A percentile compares a stretch with the other conserved stretches of the same genome.
Conservation (phyloP, 108 stramenopile genomes). For the Thalassiosira profunda region DNA sequence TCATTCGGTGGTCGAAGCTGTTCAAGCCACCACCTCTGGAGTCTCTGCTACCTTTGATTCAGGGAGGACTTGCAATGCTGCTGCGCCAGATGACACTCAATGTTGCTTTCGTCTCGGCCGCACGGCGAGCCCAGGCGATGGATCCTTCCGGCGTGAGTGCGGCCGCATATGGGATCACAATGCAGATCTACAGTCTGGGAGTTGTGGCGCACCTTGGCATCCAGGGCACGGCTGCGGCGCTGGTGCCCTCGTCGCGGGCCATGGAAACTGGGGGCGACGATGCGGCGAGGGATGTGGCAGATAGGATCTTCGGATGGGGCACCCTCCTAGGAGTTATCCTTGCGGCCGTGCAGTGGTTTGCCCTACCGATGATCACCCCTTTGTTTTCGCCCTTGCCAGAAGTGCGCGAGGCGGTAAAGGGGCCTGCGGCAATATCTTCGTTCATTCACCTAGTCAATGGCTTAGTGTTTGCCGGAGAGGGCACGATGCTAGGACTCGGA, state of each 20-base stretch:
- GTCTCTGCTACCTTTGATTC: conserved; percentile 57
- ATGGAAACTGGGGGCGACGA: conserved; percentile 53
- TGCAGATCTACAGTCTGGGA: conserved; percentile 78
- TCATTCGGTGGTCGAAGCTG: conserved; percentile 48
- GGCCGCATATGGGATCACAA: conserved; percentile 86
- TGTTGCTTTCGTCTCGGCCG: conserved; percentile 69
- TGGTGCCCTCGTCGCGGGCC: conserved; percentile 66
- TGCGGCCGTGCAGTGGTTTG: conserved; percentile 49
- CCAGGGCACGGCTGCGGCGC: conserved; percentile 69
- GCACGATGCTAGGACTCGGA: conserved; percentile 75
- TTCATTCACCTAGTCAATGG: conserved; percentile 81
- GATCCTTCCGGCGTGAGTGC: conserved; percentile 80
- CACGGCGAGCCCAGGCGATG: conserved; percentile 73
- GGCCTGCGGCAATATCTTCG: conserved; percentile 71
- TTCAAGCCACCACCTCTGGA: conserved; percentile 55
- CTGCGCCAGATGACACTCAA: conserved; percentile 74
- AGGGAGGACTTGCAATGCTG: conserved; percentile 78
- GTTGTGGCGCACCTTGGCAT: conserved; percentile 76
- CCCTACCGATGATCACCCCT: conserved; percentile 65
- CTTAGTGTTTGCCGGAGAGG: conserved; percentile 80
- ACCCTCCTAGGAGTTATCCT: conserved; percentile 60
- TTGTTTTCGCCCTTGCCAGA: conserved; percentile 76
- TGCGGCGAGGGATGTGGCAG: conserved; percentile 66
- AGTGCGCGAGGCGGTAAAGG: conserved; percentile 70
- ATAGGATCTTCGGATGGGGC: conserved; percentile 79